These are phyloP conservation scores for Phialocephala sp. DNA, from an alignment of 2,329 filamentous ascomycete genomes.

Conservation along the genomic window DNA sequence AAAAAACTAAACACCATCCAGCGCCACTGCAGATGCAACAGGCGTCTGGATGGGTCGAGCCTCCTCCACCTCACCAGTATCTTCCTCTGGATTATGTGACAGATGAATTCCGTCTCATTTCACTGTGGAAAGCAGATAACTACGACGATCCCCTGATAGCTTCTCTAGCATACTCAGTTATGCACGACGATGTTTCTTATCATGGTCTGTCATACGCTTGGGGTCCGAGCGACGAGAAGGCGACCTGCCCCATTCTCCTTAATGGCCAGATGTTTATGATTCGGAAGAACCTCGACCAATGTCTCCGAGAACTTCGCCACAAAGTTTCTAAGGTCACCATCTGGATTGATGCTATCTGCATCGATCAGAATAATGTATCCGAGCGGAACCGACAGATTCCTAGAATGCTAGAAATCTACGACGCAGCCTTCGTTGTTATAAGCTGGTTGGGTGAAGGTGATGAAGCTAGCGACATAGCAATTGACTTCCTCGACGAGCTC, in stretches of 20 bases:
- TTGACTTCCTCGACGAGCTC: conserved; percentile 17
- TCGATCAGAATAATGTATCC: conserved; percentile 22
- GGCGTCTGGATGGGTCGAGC: not conserved
- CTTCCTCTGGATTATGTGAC: conserved; percentile 23
- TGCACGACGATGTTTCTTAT: conserved; percentile 20
- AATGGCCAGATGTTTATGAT: conserved; percentile 24
- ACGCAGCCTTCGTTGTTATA: conserved; percentile 18
- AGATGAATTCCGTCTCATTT: conserved; percentile 20
- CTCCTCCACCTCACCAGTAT: conserved; percentile 16
- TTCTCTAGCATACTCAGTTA: conserved; percentile 16
- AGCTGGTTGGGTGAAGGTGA: conserved; percentile 21
- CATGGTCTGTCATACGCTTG: conserved; percentile 25
- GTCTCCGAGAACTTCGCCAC: conserved; percentile 15
- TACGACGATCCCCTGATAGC: conserved; percentile 19
- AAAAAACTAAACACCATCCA: not conserved
- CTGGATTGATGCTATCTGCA: conserved; percentile 32
- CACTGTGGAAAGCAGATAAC: conserved; percentile 15
- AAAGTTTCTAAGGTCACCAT: not conserved
- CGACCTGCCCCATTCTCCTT: conserved; percentile 13
- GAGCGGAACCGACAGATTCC: conserved; percentile 26
- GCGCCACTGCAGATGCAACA: not conserved
- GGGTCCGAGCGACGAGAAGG: conserved; percentile 18
- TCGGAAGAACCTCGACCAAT: conserved; percentile 20
- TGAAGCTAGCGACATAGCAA: conserved; percentile 14
- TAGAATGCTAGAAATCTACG: conserved; percentile 26